A percentile compares a stretch with the other conserved stretches of the same genome.
These are phyloP conservation scores for Phytophthora aleatoria DNA, from an alignment of 352 stramenopile species.

Conservation along the genomic window DNA sequence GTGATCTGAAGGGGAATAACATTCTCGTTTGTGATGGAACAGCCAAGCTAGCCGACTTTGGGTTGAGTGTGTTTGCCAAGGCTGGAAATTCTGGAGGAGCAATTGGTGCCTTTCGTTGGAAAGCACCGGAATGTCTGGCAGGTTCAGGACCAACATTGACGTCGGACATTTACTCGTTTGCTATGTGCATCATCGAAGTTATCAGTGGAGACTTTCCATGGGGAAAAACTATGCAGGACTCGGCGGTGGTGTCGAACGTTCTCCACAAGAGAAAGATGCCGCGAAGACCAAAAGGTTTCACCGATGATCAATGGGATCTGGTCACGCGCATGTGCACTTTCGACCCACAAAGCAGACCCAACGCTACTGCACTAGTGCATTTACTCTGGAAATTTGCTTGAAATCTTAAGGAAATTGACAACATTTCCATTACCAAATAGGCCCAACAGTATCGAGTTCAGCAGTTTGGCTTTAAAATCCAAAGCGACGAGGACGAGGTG, in stretches of 20 bases:
- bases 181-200: constrained; percentile 23
- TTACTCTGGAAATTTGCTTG: constrained; percentile 7
- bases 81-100: neutral
- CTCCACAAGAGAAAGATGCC: constrained; percentile 2
- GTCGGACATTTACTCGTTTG: constrained; percentile 26
- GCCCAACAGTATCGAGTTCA: too few species aligned
- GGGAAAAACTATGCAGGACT: constrained; percentile 12
- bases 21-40: constrained; percentile 34
- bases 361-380: constrained; percentile 2
- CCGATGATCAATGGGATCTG: constrained; percentile 10
- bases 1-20: constrained; percentile 39
- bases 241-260: constrained; percentile 6
- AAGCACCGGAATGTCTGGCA: constrained; percentile 21
- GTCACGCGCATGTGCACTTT: constrained; percentile 13
- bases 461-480: constrained; percentile 48
- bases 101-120: constrained; percentile 26
- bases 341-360: constrained; percentile 7
- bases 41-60: constrained; percentile 29
- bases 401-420: neutral
- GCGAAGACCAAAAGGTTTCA: constrained; percentile 1
- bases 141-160: constrained; percentile 12
- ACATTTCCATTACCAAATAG: too few species aligned
- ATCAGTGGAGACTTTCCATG: constrained; percentile 18
- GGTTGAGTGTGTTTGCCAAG: constrained; percentile 22
- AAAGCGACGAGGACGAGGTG: constrained; percentile 70